Evolutionary conservation across 768 basidiomycete species (phyloP), one percentile per base, ranked within the genome.

Genomic region (Naematelia encephala): DNA sequence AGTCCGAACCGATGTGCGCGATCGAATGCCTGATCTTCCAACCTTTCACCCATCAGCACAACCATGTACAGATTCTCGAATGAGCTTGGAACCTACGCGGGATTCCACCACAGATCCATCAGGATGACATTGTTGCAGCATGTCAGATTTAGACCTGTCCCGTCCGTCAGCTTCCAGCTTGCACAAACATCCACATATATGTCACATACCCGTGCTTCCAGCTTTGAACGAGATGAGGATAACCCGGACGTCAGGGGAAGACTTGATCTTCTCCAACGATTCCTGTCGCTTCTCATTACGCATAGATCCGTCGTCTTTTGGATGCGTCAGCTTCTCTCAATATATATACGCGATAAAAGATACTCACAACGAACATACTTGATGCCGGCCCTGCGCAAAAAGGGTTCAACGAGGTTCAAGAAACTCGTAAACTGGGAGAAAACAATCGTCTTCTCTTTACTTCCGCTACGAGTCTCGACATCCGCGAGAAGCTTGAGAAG

Each of bases 221-320:
- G 92, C 91, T 76, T 93, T 96, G 84, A 97, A 93, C 0, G 91
- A 96, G 62, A 98, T 92, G 63, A 99, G 79, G 61, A 98, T 96
- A 44, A 94, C 86, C 28, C 82, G 83, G 11, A 82, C 84, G 14
- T 67, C 80, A 25, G 77, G 75, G 72, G 82, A 84, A 16, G 63
- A 84, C 69, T 82, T 84, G 77, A 99, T 91, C 65, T 82, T 84
- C 30, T 85, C 80, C 44, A 98, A 77, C 3, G 89, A 83, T 14
- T 81, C 83, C 66, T 91, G 88, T 11, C 92, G 86, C 66, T 90
- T 82, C 28, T 83, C 83, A 59, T 87, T 82, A 13, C 79, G 78
- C 89, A 97, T 92, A 3, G 84, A 84, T 0, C 94, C 94, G 68
- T 96, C 91, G 79, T 93, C 91, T 97, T 73, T 12, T n/a, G 3